phyloP scores from a whole-genome alignment of 148 eudicot genomes.

The Camellia japonica region DNA sequence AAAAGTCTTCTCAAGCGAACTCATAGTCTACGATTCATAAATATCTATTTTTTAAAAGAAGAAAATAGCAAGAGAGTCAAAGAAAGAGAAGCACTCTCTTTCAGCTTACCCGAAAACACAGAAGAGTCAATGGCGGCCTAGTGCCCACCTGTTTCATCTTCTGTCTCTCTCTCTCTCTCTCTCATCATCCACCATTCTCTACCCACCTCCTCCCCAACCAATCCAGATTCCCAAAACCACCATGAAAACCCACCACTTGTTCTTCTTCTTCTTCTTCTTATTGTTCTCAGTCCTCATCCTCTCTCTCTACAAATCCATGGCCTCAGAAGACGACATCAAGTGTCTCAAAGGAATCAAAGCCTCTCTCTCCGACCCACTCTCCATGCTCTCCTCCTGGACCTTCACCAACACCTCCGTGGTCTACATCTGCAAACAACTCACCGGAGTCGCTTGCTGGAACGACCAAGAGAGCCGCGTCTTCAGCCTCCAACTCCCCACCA shows the following conservation, averaged over 20 bases:
- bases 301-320: neutral
- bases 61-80: too few species aligned
- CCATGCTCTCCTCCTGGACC: conserved; percentile 38
- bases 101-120: neutral
- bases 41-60: too few species aligned
- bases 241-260: neutral
- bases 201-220: neutral
- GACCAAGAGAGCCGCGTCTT: conserved; percentile 58
- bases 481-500: conserved; percentile 36
- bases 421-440: conserved; percentile 39
- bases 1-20: too few species aligned
- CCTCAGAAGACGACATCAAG: conserved; percentile 50
- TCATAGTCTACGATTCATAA: too few species aligned
- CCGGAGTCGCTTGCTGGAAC: conserved; percentile 72
- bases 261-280: neutral
- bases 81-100: neutral
- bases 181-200: neutral
- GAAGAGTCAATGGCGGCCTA: neutral
- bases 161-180: too few species aligned
- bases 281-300: neutral
- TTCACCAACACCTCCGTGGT: conserved; percentile 46
- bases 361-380: conserved; percentile 39
- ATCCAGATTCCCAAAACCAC: neutral
- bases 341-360: conserved; percentile 51
- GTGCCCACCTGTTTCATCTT: neutral